Evolutionary conservation across 176 grass and related monocot species (phyloP), one percentile per base, ranked within the genome.

Genomic region (Panicum miliaceum): DNA sequence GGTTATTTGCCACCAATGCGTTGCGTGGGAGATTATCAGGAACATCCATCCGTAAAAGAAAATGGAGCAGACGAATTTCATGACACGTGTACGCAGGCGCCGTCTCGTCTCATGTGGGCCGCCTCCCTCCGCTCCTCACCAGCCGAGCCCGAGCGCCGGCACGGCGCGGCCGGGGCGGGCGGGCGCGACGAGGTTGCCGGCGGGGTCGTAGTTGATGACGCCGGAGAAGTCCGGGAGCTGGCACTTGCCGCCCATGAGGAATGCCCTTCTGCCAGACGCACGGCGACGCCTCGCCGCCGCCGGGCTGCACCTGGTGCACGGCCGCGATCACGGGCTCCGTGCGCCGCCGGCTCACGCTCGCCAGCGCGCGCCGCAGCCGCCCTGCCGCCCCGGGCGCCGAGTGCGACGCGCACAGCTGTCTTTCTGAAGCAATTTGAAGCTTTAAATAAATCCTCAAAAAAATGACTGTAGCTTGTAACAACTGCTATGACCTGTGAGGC

Each of bases 211-310:
- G 16, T 88, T 88, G 52, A 98, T 90, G 13, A 95, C 63, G 51
- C 96, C 96, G 35, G 96, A 98, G 85, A 86, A 98, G 54, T 98
- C 92, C n/a, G 96, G 96, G 48, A 98, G 90, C 79, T 95, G 88
- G 85, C 96, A 98, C 80, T 94, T 94, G 40, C 81, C 95, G 6
- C 95, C 95, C 95, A 97, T 94, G 75, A 97, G 86, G 82, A 97
- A 97, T 97, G 80, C 81, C 85, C 46, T 54, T 97, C 88, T 97
- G 94, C 94, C 94, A 97, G 8, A 97, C 85, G 80, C 92, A 94
- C 43, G 89, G 73, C 54, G 78, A 85, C 79, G 84, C 84, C 15
- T 37, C 81, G 37, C 66, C 84, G 22, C 40, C 36, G 69, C 88
- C 90, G 22, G 87, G 84, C 79, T 95, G 86, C 35, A 95, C 96